Base-by-base conservation (phyloP, 768 basidiomycete species). In the Boletus edulis region DNA sequence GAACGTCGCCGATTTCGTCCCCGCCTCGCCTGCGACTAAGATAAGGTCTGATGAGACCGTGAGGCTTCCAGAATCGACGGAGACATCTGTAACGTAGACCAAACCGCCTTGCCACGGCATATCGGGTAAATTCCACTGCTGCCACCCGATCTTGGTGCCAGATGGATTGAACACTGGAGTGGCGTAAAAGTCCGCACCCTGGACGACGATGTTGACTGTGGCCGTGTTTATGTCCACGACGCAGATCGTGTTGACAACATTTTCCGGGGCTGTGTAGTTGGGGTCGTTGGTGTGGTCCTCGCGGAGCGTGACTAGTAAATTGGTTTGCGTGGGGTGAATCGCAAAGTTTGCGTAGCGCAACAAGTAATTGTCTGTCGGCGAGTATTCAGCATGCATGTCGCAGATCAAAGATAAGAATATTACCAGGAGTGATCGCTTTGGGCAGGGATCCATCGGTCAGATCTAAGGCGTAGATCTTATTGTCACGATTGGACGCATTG, bases 131-230 rank as follows among this genome's bases (percentile, higher is more conserved):
- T 64, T 72, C 87, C 87, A 89, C 55, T 83, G 73, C 45, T 81
- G 72, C 82, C 83, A 91, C 0, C 75, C 76, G 6, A 89, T 60
- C 51, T 72, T 74, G 32, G 59, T 71, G 0, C 86, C 87, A 49
- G 83, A 76, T 0, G 81, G 77, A 18, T 80, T 81, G 68, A 86
- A 81, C 31, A 64, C 71, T 0, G 86, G 82, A 3, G 73, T 62
- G 49, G 78, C 76, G 63, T 91, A 91, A 69, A 90, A 91, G 60
- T 86, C 88, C 1, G 81, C 80, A 9, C 83, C 85, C 0, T 73
- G 66, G 3, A 71, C 66, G 31, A 89, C 62, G 5, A 74, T 59
- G 3, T 67, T 58, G 4, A 85, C 65, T 1, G 70, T 64, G 54
- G 75, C 72, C 2, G 72, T 68, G 2, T 51, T 56, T 0, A 76